Evolutionary conservation across 2,329 filamentous ascomycete species (phyloP).

Genomic region (Fusarium domesticum): DNA sequence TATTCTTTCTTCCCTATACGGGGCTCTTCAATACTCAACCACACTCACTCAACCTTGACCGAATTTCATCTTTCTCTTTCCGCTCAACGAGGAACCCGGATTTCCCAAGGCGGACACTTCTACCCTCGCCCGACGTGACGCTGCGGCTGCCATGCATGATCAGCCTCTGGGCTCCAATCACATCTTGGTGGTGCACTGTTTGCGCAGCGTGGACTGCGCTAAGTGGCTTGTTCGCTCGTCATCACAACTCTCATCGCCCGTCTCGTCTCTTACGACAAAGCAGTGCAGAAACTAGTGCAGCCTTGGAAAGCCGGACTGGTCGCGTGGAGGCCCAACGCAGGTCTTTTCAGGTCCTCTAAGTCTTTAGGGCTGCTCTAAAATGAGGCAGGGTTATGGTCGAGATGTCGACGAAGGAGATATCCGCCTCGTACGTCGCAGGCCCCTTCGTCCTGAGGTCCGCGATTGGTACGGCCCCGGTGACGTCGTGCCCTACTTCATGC

Average conservation of each 20-base stretch:
- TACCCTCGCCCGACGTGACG: slow-evolving; percentile 28
- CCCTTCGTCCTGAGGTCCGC: slow-evolving; percentile 22
- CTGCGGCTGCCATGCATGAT: slow-evolving; percentile 33
- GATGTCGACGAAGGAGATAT: slow-evolving; percentile 29
- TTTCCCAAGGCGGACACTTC: slow-evolving; percentile 25
- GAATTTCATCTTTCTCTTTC: slow-evolving; percentile 7
- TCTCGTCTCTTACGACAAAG: slow-evolving; percentile 14
- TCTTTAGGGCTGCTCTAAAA: slow-evolving; percentile 26
- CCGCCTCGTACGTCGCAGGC: slow-evolving; percentile 29
- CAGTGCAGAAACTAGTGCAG: slow-evolving; percentile 14
- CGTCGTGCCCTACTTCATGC: slow-evolving; percentile 29
- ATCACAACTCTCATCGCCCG: slow-evolving; percentile 19
- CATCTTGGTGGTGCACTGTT: slow-evolving; percentile 24
- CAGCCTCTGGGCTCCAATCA: slow-evolving; percentile 30
- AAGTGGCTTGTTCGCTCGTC: slow-evolving; percentile 26
- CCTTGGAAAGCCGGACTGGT: slow-evolving; percentile 18
- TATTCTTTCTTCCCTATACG: too few relatives aligned
- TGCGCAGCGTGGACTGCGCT: slow-evolving; percentile 30
- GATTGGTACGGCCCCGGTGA: slow-evolving; percentile 29
- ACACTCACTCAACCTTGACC: slow-evolving; percentile 1
- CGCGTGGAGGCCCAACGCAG: slow-evolving; percentile 28
- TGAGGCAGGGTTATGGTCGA: slow-evolving; percentile 34
- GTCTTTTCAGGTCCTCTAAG: slow-evolving; percentile 13
- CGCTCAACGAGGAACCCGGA: slow-evolving; percentile 25
- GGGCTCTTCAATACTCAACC: background rate